Percentiles rank a stretch among this genome's conserved stretches.
Conservation (phyloP, 23 red algal genomes). For the Agarophyton chilense region DNA sequence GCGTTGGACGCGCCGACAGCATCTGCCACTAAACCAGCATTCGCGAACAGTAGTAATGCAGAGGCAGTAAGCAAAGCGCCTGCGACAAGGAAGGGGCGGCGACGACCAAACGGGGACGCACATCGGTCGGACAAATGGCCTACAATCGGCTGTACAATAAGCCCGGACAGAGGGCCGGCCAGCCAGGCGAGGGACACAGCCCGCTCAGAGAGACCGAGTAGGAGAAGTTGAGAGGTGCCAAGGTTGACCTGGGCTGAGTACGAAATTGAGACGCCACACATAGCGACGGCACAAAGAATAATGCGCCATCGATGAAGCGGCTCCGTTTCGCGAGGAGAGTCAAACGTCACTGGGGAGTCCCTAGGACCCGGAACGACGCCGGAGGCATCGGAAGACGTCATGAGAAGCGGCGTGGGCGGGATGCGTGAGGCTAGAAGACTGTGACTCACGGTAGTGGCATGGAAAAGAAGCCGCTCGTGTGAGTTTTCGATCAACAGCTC, state of each 20-base stretch:
- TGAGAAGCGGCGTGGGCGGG: neutral
- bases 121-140: conserved; percentile 66
- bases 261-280: conserved; percentile 71
- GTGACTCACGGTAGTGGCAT: neutral
- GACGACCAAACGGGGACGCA: conserved; percentile 60
- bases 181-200: conserved; percentile 74
- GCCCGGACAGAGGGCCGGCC: conserved; percentile 70
- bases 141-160: conserved; percentile 73
- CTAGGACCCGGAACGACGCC: neutral
- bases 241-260: conserved; percentile 90
- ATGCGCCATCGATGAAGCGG: conserved; percentile 15
- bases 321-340: neutral
- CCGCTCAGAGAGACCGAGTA: conserved; percentile 63
- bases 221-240: conserved; percentile 67
- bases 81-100: conserved; percentile 80
- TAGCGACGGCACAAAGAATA: conserved; percentile 34
- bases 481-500: neutral
- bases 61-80: conserved; percentile 73
- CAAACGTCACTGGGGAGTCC: neutral
- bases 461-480: neutral
- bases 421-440: too few species aligned
- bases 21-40: conserved; percentile 36
- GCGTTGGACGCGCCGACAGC: neutral
- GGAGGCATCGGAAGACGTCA: neutral
- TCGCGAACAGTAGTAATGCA: conserved; percentile 70